phyloP scores from a whole-genome alignment of 768 basidiomycete species.

The Lyophyllum atratum region DNA sequence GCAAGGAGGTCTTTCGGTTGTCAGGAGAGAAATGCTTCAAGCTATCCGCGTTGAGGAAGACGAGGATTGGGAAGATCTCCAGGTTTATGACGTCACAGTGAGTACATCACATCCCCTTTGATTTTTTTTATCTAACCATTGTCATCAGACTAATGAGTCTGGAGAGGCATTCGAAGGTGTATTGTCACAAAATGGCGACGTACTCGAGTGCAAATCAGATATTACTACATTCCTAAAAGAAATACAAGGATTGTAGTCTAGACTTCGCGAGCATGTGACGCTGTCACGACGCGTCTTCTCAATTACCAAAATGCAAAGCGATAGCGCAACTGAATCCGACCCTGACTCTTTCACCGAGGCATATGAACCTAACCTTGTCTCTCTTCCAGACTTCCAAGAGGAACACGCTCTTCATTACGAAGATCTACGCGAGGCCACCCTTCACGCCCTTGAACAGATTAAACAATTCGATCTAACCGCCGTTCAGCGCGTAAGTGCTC shows the following conservation, averaged over 20 bases:
- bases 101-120: conserved; percentile 20
- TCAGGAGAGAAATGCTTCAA: conserved; percentile 76
- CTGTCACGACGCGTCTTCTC: not conserved
- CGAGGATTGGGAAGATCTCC: conserved; percentile 70
- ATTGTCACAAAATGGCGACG: conserved; percentile 57
- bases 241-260: conserved; percentile 52
- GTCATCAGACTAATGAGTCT: conserved; percentile 58
- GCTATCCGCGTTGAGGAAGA: conserved; percentile 78
- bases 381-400: not conserved
- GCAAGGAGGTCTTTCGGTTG: conserved; percentile 69
- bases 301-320: conserved; percentile 12
- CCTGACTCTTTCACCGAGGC: conserved; percentile 26
- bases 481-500: conserved; percentile 15
- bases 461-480: conserved; percentile 8
- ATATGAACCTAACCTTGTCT: not conserved
- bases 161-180: conserved; percentile 58
- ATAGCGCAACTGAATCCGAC: conserved; percentile 61
- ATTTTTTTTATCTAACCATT: conserved; percentile 6
- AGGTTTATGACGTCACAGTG: conserved; percentile 69
- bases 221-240: conserved; percentile 58
- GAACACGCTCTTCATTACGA: not conserved
- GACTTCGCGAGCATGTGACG: not conserved
- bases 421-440: conserved; percentile 6
- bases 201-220: conserved; percentile 55
- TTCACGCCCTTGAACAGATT: conserved; percentile 14